Conservation (phyloP, 2,329 filamentous ascomycete species). For the Sporothrix protearum region DNA sequence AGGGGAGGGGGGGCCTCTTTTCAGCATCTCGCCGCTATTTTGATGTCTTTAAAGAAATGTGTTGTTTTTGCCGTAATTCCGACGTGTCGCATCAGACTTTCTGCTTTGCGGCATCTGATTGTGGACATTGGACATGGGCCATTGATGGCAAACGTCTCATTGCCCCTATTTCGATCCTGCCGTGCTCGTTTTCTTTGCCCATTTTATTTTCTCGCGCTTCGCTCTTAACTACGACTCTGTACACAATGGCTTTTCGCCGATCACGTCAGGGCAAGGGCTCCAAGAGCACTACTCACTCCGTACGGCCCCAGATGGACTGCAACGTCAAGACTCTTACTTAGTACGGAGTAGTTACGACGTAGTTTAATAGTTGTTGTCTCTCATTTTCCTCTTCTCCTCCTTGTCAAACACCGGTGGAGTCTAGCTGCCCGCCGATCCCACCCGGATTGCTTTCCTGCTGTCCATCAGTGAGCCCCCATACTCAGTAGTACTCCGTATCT, state of each 20-base stretch:
- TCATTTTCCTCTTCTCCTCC: neutral
- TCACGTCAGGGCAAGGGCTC: neutral
- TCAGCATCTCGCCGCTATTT: neutral
- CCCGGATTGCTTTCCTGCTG: neutral
- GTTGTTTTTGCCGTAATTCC: neutral
- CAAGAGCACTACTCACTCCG: too few species aligned
- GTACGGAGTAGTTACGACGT: neutral
- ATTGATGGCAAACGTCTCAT: neutral
- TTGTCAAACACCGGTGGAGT: neutral
- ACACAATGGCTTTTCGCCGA: neutral
- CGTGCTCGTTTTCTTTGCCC: neutral
- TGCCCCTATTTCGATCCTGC: neutral
- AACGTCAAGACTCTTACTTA: neutral
- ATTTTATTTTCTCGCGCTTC: neutral
- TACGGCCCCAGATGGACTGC: neutral
- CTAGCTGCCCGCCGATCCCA: conserved; percentile 2
- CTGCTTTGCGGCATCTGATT: neutral
- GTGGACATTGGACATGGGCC: neutral
- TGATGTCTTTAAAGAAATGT: too few species aligned
- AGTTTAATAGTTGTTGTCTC: neutral
- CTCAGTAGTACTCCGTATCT: too few species aligned
- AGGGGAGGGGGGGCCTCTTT: neutral
- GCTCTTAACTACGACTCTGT: neutral
- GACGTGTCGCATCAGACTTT: neutral
- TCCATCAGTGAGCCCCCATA: neutral